Evolutionary conservation across 1,139 yeast genomes (phyloP), one percentile per base, ranked within the genome.

Genomic region (Geotrichum reessii): DNA sequence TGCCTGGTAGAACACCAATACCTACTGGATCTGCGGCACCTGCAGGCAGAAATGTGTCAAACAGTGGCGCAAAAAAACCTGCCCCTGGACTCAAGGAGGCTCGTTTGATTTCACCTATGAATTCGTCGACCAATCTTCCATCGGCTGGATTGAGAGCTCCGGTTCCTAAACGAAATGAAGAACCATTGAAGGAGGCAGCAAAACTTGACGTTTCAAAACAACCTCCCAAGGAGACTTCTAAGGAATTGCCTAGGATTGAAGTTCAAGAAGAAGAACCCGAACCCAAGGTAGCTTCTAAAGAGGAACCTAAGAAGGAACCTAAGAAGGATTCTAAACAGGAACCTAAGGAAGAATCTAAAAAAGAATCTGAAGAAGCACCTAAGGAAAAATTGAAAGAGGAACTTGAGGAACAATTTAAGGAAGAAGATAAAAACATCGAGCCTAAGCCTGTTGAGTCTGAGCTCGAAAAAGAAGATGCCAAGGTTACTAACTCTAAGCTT

Each of bases 41-140:
- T 17, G 56, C 60, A 21, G 61, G 61, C 19, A 40, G 62, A 19
- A 59, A 59, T 33, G 57, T 59, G 5, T 56, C 59, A 5, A 56
- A 57, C 4, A 50, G 44, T 51, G 54, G 12, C 54, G 46, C 7
- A 37, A 40, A 22, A 44, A 31, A 28, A 49, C 47, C 11, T 49
- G 44, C 44, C 5, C 44, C 44, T 27, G 33, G 24, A 17, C 54
- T 25, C 14, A 57, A 57, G 44, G 59, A 57, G 25, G 59, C 42
- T 7, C 56, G 57, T n/a, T 42, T 59, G 8, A 59, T 59, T 22
- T 59, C 62, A 33, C 62, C 62, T 8, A 51, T 59, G 58, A 54
- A 50, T 24, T 59, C 60, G 14, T 25, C 53, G 6, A 53, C 57
- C 2, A 44, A 54, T 24, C 27, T 58, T 21, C 58, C 59, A 17